These are phyloP conservation scores for Aspergillus neoniger DNA, from an alignment of 2,329 filamentous ascomycete genomes.

Conservation along the genomic window DNA sequence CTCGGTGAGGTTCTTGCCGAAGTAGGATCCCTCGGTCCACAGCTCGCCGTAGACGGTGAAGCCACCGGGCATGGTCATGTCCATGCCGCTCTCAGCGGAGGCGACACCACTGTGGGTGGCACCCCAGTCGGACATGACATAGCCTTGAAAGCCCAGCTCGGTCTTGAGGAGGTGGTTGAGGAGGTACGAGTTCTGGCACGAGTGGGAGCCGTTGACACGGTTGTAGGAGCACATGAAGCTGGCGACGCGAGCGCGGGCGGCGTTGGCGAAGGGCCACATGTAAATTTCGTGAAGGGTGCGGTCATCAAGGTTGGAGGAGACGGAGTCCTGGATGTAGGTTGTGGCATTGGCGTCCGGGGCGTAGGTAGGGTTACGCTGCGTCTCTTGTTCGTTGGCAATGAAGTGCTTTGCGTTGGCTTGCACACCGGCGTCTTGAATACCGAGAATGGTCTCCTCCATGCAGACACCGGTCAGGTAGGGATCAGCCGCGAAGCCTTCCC, in stretches of 20 bases:
- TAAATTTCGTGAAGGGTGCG: constrained; percentile 75
- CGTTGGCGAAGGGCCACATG: constrained; percentile 76
- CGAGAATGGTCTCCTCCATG: constrained; percentile 50
- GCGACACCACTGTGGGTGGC: constrained; percentile 50
- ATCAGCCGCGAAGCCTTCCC: constrained; percentile 50
- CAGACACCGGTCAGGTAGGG: constrained; percentile 49
- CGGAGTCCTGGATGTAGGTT: constrained; percentile 21
- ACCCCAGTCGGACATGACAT: constrained; percentile 49
- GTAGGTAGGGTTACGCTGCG: constrained; percentile 38
- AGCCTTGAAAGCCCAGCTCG: constrained; percentile 55
- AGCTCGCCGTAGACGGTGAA: constrained; percentile 33
- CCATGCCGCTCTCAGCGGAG: constrained; percentile 50
- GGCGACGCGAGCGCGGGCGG: constrained; percentile 65
- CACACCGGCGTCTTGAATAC: constrained; percentile 58
- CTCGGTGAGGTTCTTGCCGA: constrained; percentile 20
- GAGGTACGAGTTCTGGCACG: constrained; percentile 51
- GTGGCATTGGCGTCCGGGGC: constrained; percentile 39
- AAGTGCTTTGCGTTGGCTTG: constrained; percentile 39
- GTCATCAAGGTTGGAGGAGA: constrained; percentile 64
- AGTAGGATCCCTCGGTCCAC: constrained; percentile 40
- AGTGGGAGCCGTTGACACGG: constrained; percentile 50
- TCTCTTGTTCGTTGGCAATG: constrained; percentile 70
- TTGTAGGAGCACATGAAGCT: constrained; percentile 53
- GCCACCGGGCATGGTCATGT: constrained; percentile 32
- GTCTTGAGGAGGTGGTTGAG: constrained; percentile 53